Evolutionary conservation across 2,329 filamentous ascomycete species (phyloP).

Genomic region (Nigrograna mackinnonii): DNA sequence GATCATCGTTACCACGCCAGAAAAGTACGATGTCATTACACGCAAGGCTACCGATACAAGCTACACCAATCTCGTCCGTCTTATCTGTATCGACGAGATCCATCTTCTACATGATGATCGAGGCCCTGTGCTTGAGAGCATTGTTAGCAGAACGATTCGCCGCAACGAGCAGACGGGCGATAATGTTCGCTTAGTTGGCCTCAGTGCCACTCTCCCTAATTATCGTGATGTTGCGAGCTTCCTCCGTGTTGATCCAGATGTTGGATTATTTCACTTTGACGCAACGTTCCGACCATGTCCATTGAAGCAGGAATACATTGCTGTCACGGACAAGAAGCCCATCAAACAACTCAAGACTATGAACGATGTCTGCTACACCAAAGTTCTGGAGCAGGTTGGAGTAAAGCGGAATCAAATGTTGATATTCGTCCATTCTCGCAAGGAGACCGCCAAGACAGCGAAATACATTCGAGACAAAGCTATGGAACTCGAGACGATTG

Average conservation of each 20-base stretch:
- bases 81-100: conserved; percentile 97
- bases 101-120: conserved; percentile 96
- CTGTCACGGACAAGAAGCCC: conserved; percentile 95
- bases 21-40: conserved; percentile 99
- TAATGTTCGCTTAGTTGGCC: conserved; percentile 84
- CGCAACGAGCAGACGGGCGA: conserved; percentile 94
- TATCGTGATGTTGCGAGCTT: conserved; percentile 96
- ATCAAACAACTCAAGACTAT: conserved; percentile 99
- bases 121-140: conserved; percentile 94
- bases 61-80: conserved; percentile 94
- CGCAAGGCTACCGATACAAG: conserved; percentile 95
- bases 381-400: conserved; percentile 95
- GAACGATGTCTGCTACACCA: conserved; percentile 98
- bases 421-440: conserved; percentile 97
- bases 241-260: conserved; percentile 81
- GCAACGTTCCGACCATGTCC: conserved; percentile 92
- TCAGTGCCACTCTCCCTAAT: conserved; percentile 95
- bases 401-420: conserved; percentile 96
- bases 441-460: conserved; percentile 97
- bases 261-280: conserved; percentile 95
- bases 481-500: conserved; percentile 94
- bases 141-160: conserved; percentile 91
- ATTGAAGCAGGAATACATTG: conserved; percentile 94
- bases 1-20: conserved; percentile 96
- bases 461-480: conserved; percentile 96